Conservation (phyloP, 352 stramenopile genomes). For the Globisporangium perplexum region DNA sequence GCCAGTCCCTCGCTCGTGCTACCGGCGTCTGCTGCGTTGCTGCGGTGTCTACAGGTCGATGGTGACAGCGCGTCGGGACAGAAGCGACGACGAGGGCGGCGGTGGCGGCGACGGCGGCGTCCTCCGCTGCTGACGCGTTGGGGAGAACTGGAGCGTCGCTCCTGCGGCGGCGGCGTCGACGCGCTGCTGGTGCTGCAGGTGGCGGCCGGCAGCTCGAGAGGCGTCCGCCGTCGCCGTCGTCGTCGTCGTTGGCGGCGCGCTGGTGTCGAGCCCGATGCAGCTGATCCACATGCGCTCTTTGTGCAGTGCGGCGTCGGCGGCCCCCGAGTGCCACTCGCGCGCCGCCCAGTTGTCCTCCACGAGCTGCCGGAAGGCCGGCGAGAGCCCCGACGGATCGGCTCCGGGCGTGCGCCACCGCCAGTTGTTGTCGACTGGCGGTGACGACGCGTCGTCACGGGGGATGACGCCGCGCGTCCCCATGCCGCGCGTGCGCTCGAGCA, state of each 20-base stretch:
- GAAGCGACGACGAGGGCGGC: background rate
- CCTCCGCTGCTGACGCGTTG: background rate
- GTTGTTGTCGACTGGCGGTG: slow-evolving; percentile 9
- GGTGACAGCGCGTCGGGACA: slow-evolving; percentile 4
- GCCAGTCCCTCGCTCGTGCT: background rate
- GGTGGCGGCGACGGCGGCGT: background rate
- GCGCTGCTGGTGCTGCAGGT: background rate
- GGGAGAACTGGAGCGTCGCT: background rate
- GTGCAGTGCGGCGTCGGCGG: slow-evolving; percentile 16
- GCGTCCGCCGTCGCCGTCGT: no score
- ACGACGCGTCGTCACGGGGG: background rate
- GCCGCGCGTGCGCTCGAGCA: slow-evolving; percentile 8
- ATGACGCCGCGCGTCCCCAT: slow-evolving; percentile 1
- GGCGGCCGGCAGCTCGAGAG: background rate
- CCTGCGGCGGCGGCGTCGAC: slow-evolving; percentile 1
- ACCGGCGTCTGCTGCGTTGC: background rate
- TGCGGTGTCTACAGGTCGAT: slow-evolving; percentile 11
- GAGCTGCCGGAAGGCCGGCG: slow-evolving; percentile 38
- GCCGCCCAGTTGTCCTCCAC: slow-evolving; percentile 56
- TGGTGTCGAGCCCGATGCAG: slow-evolving; percentile 35
- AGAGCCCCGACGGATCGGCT: slow-evolving; percentile 43
- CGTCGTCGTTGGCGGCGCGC: background rate
- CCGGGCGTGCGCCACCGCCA: background rate
- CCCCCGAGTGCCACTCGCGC: slow-evolving; percentile 15
- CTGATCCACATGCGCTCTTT: slow-evolving; percentile 41